phyloP scores from a whole-genome alignment of 1,139 yeast species.

The Pichia sp. region DNA sequence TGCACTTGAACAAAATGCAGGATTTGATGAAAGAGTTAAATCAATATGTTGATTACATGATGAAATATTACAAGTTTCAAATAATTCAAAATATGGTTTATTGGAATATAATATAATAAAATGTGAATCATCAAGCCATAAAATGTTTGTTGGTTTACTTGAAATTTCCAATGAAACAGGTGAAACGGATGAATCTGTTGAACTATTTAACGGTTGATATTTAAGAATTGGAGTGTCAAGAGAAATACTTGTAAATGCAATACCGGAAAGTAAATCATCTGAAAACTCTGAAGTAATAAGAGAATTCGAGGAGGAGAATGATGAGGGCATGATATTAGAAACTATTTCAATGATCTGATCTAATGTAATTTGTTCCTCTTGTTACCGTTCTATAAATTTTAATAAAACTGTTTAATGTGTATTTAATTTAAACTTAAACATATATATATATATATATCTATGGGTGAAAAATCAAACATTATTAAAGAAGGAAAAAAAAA shows the following conservation, averaged over 20 bases:
- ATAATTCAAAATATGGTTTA: slow-evolving; percentile 13
- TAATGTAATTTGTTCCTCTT: not conserved
- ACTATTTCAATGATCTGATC: no score
- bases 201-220: slow-evolving; percentile 41
- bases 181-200: slow-evolving; percentile 1
- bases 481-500: no score
- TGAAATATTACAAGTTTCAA: slow-evolving; percentile 7
- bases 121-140: slow-evolving; percentile 12
- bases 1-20: slow-evolving; percentile 12
- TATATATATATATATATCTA: no score
- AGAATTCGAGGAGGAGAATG: slow-evolving; percentile 6
- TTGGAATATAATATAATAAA: slow-evolving; percentile 11
- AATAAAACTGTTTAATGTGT: no score
- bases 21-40: slow-evolving; percentile 7
- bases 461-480: no score
- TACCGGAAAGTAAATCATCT: slow-evolving; percentile 8
- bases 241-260: slow-evolving; percentile 61
- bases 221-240: slow-evolving; percentile 70
- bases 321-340: not conserved
- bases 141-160: slow-evolving; percentile 6
- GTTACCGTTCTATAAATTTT: no score
- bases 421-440: no score
- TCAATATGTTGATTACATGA: slow-evolving; percentile 6
- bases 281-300: slow-evolving; percentile 10
- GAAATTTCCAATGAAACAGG: slow-evolving; percentile 8